Evolutionary conservation across 176 grass and related monocot genomes (phyloP), one percentile per base, ranked within the genome.

Genomic region (Pontederia paniculata): DNA sequence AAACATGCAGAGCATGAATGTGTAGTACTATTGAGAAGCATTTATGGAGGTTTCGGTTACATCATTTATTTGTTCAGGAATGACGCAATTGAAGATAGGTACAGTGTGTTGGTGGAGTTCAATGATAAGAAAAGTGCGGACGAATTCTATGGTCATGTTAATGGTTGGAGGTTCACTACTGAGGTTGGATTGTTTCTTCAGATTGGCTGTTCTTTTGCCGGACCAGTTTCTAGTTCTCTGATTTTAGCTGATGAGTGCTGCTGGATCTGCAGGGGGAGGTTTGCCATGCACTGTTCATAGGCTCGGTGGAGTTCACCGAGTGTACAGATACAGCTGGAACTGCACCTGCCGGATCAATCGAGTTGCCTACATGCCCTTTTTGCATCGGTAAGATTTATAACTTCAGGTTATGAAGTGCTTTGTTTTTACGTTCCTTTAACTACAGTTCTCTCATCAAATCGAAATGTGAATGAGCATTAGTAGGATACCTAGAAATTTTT

Each of bases 91-190:
- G 91, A 97, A 65, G 91, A 97, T 58, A 70, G 91, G 49, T 97
- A 90, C 23, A 88, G 91, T 42, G 86, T 97, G 74, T 63, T 97
- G n/a, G 67, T 97, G 21, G 82, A 87, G 48, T 97, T 97, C 62
- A 74, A 84, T 52, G 91, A 97, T 72, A 86, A 97, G 48, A 78
- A 87, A 46, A 83, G 71, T 2, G 74, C 91, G 0, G 91, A 97
- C 15, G 60, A 80, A 21, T 90, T 97, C 52, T 88, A 90, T 70
- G 77, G 86, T 13, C 86, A 89, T 41, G 73, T 89, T 54, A 97
- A 97, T 55, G 93, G 86, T n/a, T 90, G 93, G 93, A 76, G 79
- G 55, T 97, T 97, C 50, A 83, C 86, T 28, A 84, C 86, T 9
- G 81, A 80, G 0, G 60, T 63, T 83, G 84, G 69, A 83, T 90